phyloP scores from a whole-genome alignment of 176 grass and related monocot species.

The Oryza brachyantha region DNA sequence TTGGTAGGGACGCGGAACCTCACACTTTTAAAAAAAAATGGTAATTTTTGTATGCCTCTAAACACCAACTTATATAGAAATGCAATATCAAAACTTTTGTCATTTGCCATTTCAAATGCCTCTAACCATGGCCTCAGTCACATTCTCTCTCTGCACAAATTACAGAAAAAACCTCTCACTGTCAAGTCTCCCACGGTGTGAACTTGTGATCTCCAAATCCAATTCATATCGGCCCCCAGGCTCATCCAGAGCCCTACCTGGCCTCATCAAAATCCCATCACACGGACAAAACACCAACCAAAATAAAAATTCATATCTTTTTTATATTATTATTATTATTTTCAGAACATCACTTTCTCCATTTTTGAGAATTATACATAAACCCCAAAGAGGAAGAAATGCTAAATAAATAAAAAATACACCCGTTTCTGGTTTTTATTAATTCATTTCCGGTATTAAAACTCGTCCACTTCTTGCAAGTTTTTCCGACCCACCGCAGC shows the following conservation, averaged over 20 bases:
- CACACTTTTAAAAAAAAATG: too few relatives aligned
- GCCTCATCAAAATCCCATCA: conserved; percentile 10
- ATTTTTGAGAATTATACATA: too few relatives aligned
- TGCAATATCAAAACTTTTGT: too few relatives aligned
- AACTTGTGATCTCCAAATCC: neutral
- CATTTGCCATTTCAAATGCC: too few relatives aligned
- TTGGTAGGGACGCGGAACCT: too few relatives aligned
- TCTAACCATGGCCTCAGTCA: too few relatives aligned
- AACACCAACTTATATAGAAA: too few relatives aligned
- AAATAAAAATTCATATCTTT: neutral
- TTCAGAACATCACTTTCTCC: neutral
- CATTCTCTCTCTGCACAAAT: neutral
- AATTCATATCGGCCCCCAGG: conserved; percentile 8
- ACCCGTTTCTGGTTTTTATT: neutral
- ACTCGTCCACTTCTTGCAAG: neutral
- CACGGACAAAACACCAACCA: neutral
- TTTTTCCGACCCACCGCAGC: neutral
- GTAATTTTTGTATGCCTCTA: too few relatives aligned
- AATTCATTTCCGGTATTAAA: neutral
- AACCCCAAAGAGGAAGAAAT: too few relatives aligned
- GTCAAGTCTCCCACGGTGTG: neutral
- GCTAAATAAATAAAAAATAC: too few relatives aligned
- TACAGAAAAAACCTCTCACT: neutral
- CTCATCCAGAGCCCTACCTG: conserved; percentile 24
- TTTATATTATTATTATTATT: neutral